Base-by-base conservation (phyloP, 352 stramenopile genomes). In the Pythium chondricola region DNA sequence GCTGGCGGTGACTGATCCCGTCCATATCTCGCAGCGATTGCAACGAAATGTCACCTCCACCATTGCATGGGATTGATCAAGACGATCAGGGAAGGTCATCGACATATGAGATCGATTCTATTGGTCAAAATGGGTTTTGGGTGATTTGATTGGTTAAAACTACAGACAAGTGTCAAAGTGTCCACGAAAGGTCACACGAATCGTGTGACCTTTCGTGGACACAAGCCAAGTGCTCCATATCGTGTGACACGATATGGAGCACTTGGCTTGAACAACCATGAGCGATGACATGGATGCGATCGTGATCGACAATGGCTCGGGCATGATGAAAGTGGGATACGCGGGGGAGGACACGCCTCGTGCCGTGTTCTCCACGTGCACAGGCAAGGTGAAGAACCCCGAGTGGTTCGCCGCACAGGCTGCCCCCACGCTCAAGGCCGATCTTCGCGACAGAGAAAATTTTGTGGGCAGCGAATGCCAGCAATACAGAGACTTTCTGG, bases 271-370 rank as follows among this genome's bases (percentile, higher is more conserved):
- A 58, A 48, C 42, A 43, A 69, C 56, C 45, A 63, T 63, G 66
- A 38, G 48, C 43, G 26, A 51, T 17, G 56, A 68, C 11, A 79
- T 79, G 63, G 76, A 88, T 22, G 82, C 79, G 25, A 76, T 96
- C 51, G 83, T 96, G 60, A 52, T 96, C 31, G 86, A 96, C 68
- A 89, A 91, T 37, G 85, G 85, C 33, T 95, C 83, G 17, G 80
- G 80, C 8, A 67, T 67, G 17, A 48, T 90, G 20, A 96, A 96
- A 58, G 79, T 73, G 6, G 86, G 86, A 0, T 94, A 88, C 61
- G 72, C 77, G 0, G 82, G 85, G 21, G 87, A 96, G 65, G 87
- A 96, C 47, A 69, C 67, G 25, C 87, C 87, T 0, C 76, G 80
- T 6, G 58, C 76, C 13, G 68, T 86, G n/a, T 89, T 95, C 53